Evolutionary conservation across 345 rosid species (phyloP).

Genomic region (Dipteronia sinensis): DNA sequence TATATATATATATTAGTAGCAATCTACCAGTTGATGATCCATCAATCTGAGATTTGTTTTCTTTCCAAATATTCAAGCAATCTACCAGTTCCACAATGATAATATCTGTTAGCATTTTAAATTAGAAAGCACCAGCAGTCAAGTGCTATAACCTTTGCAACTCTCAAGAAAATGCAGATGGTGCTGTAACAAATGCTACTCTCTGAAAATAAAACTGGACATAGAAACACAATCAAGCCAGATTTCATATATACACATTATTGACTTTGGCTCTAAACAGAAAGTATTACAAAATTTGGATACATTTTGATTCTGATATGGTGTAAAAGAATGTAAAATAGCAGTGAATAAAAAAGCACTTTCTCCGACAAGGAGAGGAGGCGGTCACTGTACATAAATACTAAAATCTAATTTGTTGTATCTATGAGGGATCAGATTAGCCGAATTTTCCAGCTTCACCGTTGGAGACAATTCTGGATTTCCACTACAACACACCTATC

Average conservation of each 20-base stretch:
- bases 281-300: slow-evolving; percentile 1
- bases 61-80: no score
- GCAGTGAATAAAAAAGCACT: slow-evolving; percentile 1
- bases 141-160: background rate
- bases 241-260: background rate
- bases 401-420: slow-evolving; percentile 10
- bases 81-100: background rate
- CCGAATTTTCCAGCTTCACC: slow-evolving; percentile 24
- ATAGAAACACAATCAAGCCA: background rate
- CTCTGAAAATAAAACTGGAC: background rate
- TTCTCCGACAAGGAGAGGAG: slow-evolving; percentile 10
- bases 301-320: slow-evolving; percentile 21
- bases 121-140: no score
- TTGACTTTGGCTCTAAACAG: background rate
- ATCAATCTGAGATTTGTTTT: no score
- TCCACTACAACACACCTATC: slow-evolving; percentile 14
- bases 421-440: slow-evolving; percentile 20
- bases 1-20: background rate
- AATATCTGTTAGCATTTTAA: no score
- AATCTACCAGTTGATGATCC: background rate
- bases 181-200: background rate
- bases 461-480: slow-evolving; percentile 4
- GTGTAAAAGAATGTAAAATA: background rate
- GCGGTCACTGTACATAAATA: slow-evolving; percentile 13
- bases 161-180: background rate